Evolutionary conservation across 2,329 filamentous ascomycete species (phyloP).

Genomic region (Podosphaera leucotricha): DNA sequence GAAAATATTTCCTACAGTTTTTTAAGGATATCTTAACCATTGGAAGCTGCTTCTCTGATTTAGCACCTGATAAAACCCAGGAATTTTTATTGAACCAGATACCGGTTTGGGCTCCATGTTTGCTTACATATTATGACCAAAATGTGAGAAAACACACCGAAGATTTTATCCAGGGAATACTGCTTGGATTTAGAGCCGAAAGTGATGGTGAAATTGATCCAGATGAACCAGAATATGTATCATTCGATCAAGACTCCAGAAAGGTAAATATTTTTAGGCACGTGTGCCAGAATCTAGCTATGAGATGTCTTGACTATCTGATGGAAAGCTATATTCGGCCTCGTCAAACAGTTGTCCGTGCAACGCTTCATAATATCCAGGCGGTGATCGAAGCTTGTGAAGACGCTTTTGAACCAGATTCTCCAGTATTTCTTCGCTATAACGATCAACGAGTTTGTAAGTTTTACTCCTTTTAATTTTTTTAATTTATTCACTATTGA

Average conservation of each 20-base stretch:
- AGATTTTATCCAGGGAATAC: constrained; percentile 7
- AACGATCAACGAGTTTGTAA: background rate
- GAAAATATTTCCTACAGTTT: constrained; percentile 14
- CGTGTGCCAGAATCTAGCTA: constrained; percentile 9
- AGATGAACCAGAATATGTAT: background rate
- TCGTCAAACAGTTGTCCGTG: constrained; percentile 11
- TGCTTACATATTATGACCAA: constrained; percentile 26
- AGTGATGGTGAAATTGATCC: constrained; percentile 3
- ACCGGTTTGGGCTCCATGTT: constrained; percentile 24
- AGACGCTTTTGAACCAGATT: constrained; percentile 6
- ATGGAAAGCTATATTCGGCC: constrained; percentile 11
- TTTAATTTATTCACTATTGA: constrained; percentile 2
- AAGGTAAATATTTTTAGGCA: constrained; percentile 3
- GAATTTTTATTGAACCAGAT: constrained; percentile 19
- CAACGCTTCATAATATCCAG: constrained; percentile 10
- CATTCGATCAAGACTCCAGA: constrained; percentile 1
- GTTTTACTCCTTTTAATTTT: background rate
- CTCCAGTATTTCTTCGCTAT: background rate
- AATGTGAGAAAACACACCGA: constrained; percentile 21
- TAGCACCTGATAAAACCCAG: constrained; percentile 19
- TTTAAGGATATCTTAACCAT: constrained; percentile 12
- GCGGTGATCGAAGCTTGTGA: constrained; percentile 9
- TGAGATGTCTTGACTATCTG: constrained; percentile 13
- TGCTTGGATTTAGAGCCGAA: constrained; percentile 1
- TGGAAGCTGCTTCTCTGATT: constrained; percentile 3